A percentile compares a stretch with the other conserved stretches of the same genome.
These are phyloP conservation scores for Podila clonocystis DNA, from an alignment of 192 early-diverging fungal species.

Conservation along the genomic window DNA sequence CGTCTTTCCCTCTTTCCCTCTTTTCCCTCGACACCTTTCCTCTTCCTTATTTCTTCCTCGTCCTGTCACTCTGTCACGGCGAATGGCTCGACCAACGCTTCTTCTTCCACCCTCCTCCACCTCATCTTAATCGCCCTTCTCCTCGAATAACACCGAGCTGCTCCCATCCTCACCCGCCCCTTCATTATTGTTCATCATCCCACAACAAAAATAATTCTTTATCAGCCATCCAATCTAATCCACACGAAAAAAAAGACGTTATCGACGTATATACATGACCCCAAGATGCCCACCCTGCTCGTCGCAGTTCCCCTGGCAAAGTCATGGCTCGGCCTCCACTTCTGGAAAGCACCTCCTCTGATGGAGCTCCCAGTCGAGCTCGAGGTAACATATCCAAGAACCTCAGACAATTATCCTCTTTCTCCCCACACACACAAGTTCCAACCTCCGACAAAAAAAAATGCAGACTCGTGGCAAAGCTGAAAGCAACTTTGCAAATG, in stretches of 20 bases:
- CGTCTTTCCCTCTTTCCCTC: too few species aligned
- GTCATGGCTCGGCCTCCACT: constrained; percentile 30
- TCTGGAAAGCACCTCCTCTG: constrained; percentile 37
- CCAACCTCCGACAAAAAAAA: background rate
- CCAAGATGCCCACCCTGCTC: constrained; percentile 25
- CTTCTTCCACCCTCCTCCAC: too few species aligned
- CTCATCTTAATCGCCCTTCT: too few species aligned
- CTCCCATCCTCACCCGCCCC: background rate
- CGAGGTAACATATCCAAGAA: constrained; percentile 10
- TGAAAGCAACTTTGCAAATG: background rate
- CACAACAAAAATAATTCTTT: background rate
- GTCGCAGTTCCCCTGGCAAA: constrained; percentile 28
- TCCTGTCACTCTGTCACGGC: too few species aligned
- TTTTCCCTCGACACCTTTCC: too few species aligned
- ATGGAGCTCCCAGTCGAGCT: constrained; percentile 49
- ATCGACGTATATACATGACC: background rate
- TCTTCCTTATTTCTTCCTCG: too few species aligned
- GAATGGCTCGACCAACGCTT: too few species aligned
- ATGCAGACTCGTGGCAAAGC: background rate
- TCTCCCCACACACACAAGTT: background rate
- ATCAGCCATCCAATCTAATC: background rate
- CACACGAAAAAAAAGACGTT: background rate
- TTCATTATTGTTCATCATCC: background rate
- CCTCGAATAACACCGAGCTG: too few species aligned
- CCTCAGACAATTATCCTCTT: background rate